These are phyloP conservation scores for Stagonosporopsis vannaccii DNA, from an alignment of 2,329 filamentous ascomycete species.

Conservation along the genomic window DNA sequence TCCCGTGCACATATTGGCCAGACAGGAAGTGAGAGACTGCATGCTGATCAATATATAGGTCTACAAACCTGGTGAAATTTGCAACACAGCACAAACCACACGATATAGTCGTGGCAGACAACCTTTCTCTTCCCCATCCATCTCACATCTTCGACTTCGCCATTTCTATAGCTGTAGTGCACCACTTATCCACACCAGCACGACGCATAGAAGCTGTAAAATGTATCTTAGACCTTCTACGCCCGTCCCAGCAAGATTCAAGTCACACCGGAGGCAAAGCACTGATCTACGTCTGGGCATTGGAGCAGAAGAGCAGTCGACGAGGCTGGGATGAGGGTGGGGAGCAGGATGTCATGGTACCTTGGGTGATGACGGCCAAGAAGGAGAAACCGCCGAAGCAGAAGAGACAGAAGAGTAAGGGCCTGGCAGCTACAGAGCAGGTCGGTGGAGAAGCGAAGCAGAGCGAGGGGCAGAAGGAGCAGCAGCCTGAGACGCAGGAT, in stretches of 20 bases:
- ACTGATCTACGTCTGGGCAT: constrained; percentile 91
- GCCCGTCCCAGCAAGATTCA: constrained; percentile 15
- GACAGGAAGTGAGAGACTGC: not conserved
- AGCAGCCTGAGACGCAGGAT: constrained; percentile 18
- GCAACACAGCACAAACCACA: constrained; percentile 64
- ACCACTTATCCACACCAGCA: constrained; percentile 83
- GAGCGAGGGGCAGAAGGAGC: constrained; percentile 22
- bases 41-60: constrained; percentile 51
- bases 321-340: constrained; percentile 86
- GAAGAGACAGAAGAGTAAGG: constrained; percentile 18
- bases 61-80: constrained; percentile 65
- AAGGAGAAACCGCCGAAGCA: constrained; percentile 42
- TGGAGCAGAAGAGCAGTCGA: constrained; percentile 87
- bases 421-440: constrained; percentile 9
- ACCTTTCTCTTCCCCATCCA: constrained; percentile 81
- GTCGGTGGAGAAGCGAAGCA: not conserved
- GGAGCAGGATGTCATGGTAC: constrained; percentile 91
- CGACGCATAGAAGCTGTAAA: constrained; percentile 76
- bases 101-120: constrained; percentile 80
- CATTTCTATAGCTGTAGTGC: constrained; percentile 92
- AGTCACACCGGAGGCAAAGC: constrained; percentile 63
- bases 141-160: constrained; percentile 76
- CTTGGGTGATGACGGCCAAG: constrained; percentile 77
- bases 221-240: constrained; percentile 73
- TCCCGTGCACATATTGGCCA: not conserved